Base-by-base conservation (phyloP, 495 filamentous ascomycete genomes). In the Aspergillus panamensis region DNA sequence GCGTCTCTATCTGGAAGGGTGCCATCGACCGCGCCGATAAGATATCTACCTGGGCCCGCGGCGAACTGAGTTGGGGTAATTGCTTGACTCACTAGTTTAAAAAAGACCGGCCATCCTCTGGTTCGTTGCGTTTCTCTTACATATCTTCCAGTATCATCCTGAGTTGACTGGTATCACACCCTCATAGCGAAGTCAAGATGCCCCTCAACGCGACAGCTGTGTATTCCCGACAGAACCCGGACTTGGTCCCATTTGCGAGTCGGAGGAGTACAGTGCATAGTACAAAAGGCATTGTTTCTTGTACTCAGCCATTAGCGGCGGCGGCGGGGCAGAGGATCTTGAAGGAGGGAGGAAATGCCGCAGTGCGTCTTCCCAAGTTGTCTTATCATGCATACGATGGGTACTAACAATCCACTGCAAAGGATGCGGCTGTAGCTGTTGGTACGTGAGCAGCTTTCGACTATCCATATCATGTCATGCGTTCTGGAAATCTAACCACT, bases 351-450 rank as follows among this genome's bases (percentile, higher is more conserved):
- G 94, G 94, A 53, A 98, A 98, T 77, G 90, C 90, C 63, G 95
- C 94, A 52, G 91, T 92, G 78, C 69, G 87, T 78, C 17, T 30
- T 19, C 16, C 21, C 29, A 20, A 30, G 29, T 30, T 13, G 12
- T 6, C 25, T n/a, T 32, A 42, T 29, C 9, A 13, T 25, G 7
- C 14, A 14, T 12, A 19, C 6, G 54, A 14, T 2, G 29, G 0
- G 1, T 21, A 1, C 31, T 44, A 51, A 51, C 63, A 56, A 32
- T 51, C 30, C 5, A 19, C 32, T 32, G 30, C 1, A 25, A 56
- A 96, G 91, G 94, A 97, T 80, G 94, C 94, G 31, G 94, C 93
- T 25, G 89, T 97, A 6, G 94, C 94, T 37, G 88, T 91, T 47
- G 89, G 81, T 73, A 69, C 57, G 77, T 72, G 68, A 35, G 20